Evolutionary conservation across 768 basidiomycete species (phyloP).

Genomic region (Boletellus emodensis): DNA sequence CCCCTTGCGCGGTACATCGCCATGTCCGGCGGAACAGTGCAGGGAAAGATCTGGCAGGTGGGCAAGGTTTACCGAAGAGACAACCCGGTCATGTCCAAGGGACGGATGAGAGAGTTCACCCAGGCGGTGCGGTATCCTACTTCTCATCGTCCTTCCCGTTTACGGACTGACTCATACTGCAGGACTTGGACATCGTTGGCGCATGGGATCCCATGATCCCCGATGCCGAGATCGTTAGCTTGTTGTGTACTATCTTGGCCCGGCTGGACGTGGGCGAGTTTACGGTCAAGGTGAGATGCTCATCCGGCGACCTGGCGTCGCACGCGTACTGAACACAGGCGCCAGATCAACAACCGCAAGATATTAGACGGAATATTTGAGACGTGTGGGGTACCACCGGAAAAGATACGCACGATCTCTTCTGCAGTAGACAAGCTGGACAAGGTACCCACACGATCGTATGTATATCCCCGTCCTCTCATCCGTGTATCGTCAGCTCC

Average conservation of each 20-base stretch:
- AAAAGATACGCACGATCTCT: constrained; percentile 86
- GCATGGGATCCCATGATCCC: constrained; percentile 89
- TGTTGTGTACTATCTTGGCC: constrained; percentile 77
- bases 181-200: constrained; percentile 97
- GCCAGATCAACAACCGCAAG: constrained; percentile 90
- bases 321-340: constrained; percentile 1
- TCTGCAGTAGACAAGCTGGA: constrained; percentile 96
- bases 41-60: constrained; percentile 91
- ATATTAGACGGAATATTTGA: constrained; percentile 96
- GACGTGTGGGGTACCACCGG: constrained; percentile 88
- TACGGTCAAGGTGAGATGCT: constrained; percentile 73
- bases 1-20: constrained; percentile 94
- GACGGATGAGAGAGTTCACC: constrained; percentile 97
- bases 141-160: background rate
- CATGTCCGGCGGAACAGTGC: constrained; percentile 83
- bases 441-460: constrained; percentile 51
- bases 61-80: constrained; percentile 99
- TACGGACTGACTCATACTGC: background rate
- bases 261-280: constrained; percentile 91
- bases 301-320: background rate
- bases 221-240: constrained; percentile 47
- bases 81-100: constrained; percentile 96
- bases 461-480: background rate
- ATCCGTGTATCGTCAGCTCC: constrained; percentile 42
- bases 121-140: constrained; percentile 67